phyloP scores from a whole-genome alignment of 441 rosid genomes.

The Mallotus japonicus region DNA sequence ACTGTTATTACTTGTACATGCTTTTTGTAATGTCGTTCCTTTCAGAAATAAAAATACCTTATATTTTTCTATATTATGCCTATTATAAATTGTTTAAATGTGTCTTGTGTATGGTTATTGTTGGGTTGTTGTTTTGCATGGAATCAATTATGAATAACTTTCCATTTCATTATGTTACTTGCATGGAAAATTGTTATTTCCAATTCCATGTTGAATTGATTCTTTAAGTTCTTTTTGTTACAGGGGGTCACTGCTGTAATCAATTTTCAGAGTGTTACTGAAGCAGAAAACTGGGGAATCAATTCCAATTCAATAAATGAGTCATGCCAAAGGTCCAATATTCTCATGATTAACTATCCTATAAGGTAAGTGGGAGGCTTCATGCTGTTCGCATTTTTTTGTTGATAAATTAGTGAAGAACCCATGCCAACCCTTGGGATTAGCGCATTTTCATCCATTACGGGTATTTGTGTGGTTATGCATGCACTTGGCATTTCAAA shows the following conservation, averaged over 20 bases:
- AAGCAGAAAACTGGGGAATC: constrained; percentile 89
- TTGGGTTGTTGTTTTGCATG: background rate
- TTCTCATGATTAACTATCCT: constrained; percentile 85
- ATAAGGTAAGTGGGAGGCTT: constrained; percentile 50
- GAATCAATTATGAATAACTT: background rate
- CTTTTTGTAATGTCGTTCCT: background rate
- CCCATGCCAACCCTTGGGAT: background rate
- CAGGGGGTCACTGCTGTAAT: constrained; percentile 86
- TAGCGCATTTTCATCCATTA: constrained; percentile 7
- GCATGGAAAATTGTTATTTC: background rate
- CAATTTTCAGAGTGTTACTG: constrained; percentile 77
- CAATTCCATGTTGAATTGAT: constrained; percentile 14
- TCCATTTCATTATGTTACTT: background rate
- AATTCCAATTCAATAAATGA: constrained; percentile 60
- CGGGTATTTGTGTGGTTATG: background rate
- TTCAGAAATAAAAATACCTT: background rate
- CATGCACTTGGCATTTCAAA: background rate
- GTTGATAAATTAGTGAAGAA: background rate
- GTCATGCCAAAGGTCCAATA: constrained; percentile 60
- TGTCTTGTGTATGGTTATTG: background rate
- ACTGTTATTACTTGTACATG: background rate
- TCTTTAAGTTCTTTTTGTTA: constrained; percentile 25
- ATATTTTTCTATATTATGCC: background rate
- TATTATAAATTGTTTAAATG: background rate
- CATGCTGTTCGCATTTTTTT: constrained; percentile 8